phyloP scores from a whole-genome alignment of 768 basidiomycete species.

The Mycena leptocephala region DNA sequence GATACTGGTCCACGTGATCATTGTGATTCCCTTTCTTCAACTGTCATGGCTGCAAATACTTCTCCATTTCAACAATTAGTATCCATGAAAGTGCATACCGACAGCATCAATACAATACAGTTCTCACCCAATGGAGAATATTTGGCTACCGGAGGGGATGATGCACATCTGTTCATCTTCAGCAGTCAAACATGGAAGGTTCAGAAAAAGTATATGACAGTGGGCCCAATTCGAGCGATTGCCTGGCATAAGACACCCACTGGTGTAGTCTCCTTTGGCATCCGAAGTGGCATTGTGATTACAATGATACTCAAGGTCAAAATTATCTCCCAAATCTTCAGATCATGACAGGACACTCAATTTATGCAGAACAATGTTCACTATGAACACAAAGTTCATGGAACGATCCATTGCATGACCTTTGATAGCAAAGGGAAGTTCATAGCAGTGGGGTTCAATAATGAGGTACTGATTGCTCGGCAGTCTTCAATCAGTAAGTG shows the following conservation, averaged over 20 bases:
- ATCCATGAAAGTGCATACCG: not conserved
- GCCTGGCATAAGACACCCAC: not conserved
- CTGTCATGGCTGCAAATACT: not conserved
- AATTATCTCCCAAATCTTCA: not conserved
- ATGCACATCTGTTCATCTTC: not conserved
- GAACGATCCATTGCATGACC: not conserved
- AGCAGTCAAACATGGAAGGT: not conserved
- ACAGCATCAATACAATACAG: not conserved
- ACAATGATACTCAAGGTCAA: not conserved
- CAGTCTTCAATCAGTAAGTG: not conserved
- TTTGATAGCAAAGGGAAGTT: not conserved
- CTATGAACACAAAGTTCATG: not conserved
- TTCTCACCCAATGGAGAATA: conserved; percentile 10
- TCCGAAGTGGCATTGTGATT: not conserved
- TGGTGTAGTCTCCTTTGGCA: not conserved
- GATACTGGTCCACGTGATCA: no score
- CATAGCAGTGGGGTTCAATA: not conserved
- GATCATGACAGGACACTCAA: not conserved
- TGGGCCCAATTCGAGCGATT: not conserved
- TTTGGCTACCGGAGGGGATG: not conserved
- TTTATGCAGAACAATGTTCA: not conserved
- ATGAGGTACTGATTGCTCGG: not conserved
- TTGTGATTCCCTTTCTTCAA: no score
- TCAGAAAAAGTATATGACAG: not conserved
- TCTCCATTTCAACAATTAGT: not conserved